These are phyloP conservation scores for Crithidia fasciculata DNA, from an alignment of 208 protist species.

Conservation along the genomic window DNA sequence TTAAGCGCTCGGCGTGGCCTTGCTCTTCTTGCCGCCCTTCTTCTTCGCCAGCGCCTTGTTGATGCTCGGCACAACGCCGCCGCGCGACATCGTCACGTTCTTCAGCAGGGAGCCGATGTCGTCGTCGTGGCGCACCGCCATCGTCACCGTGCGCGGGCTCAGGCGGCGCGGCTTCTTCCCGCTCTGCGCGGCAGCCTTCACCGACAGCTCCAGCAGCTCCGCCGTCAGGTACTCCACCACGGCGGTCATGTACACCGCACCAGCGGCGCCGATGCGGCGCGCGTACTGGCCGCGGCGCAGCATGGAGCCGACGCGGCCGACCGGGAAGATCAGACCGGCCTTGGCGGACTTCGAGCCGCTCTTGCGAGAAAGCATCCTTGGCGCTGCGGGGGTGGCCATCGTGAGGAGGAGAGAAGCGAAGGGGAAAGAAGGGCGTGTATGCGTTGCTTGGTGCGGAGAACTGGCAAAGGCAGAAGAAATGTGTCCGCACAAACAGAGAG, in stretches of 20 bases:
- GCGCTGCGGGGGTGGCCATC: conserved; percentile 70
- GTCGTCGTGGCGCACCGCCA: conserved; percentile 77
- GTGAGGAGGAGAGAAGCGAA: background rate
- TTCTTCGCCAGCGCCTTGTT: conserved; percentile 83
- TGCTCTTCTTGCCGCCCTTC: conserved; percentile 73
- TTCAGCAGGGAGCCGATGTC: conserved; percentile 48
- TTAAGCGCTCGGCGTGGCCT: conserved; percentile 60
- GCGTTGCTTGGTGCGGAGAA: background rate
- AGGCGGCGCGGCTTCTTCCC: conserved; percentile 67
- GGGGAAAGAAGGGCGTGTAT: background rate
- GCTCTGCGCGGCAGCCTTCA: conserved; percentile 61
- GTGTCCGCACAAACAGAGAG: background rate
- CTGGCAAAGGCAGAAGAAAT: background rate
- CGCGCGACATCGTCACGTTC: conserved; percentile 83
- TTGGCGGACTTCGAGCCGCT: conserved; percentile 88
- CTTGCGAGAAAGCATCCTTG: conserved; percentile 81
- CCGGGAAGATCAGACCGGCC: conserved; percentile 98
- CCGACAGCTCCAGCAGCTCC: conserved; percentile 74
- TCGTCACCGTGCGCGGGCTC: conserved; percentile 68
- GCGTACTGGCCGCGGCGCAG: conserved; percentile 96
- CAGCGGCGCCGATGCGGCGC: conserved; percentile 95
- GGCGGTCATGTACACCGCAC: conserved; percentile 98
- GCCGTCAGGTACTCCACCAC: conserved; percentile 98
- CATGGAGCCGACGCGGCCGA: conserved; percentile 97
- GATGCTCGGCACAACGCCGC: conserved; percentile 80